Evolutionary conservation across 2,329 filamentous ascomycete genomes (phyloP).

Genomic region (Zarea fungicola): DNA sequence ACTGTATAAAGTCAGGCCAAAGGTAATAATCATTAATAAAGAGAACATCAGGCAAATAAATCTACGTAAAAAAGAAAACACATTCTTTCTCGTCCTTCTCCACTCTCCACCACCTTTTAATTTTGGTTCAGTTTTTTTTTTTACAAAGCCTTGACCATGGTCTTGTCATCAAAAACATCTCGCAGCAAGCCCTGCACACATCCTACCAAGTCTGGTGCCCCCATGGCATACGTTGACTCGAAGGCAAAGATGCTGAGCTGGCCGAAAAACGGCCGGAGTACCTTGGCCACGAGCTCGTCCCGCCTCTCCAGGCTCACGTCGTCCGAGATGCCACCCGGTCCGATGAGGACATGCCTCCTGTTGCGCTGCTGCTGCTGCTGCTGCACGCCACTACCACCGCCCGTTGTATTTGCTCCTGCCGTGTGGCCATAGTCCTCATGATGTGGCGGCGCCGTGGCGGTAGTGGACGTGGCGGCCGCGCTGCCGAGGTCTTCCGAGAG

Average conservation of each 20-base stretch:
- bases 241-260: slow-evolving; percentile 91
- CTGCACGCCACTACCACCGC: slow-evolving; percentile 18
- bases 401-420: slow-evolving; percentile 10
- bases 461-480: slow-evolving; percentile 18
- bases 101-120: background rate
- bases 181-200: slow-evolving; percentile 61
- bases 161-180: slow-evolving; percentile 77
- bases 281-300: slow-evolving; percentile 67
- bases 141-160: slow-evolving; percentile 55
- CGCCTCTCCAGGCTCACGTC: slow-evolving; percentile 53
- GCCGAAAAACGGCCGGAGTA: slow-evolving; percentile 83
- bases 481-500: slow-evolving; percentile 69
- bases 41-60: too few species aligned
- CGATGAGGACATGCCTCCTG: slow-evolving; percentile 15
- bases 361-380: slow-evolving; percentile 32
- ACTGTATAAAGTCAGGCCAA: too few species aligned
- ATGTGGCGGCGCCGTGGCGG: slow-evolving; percentile 16
- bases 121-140: too few species aligned
- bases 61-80: background rate
- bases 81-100: background rate
- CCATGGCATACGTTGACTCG: slow-evolving; percentile 88
- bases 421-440: slow-evolving; percentile 18
- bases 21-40: background rate
- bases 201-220: slow-evolving; percentile 56
- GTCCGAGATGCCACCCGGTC: slow-evolving; percentile 47